These are phyloP conservation scores for Cryptomeria japonica DNA, from an alignment of 75 land plant species.

Conservation along the genomic window DNA sequence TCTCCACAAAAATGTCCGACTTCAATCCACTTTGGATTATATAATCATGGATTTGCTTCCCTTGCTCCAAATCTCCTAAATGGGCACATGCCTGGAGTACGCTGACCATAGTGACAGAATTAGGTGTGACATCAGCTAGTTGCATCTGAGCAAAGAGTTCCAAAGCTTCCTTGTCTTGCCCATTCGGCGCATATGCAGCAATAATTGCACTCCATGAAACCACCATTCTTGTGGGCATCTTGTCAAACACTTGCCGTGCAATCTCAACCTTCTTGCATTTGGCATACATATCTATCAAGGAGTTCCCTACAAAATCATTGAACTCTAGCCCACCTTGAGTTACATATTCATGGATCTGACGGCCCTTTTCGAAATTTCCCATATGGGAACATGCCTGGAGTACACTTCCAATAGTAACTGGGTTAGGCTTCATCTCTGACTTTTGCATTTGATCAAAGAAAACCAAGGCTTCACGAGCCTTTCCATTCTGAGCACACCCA, in stretches of 20 bases:
- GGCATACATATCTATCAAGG: constrained; percentile 23
- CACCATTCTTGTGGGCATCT: neutral
- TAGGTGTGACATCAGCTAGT: constrained; percentile 20
- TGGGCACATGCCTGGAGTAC: constrained; percentile 49
- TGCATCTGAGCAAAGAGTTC: constrained; percentile 49
- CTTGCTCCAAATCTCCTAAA: constrained; percentile 17
- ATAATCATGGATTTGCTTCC: constrained; percentile 24
- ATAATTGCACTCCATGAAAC: constrained; percentile 50
- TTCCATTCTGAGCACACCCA: constrained; percentile 25
- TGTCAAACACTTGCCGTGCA: neutral
- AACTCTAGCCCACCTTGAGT: constrained; percentile 1
- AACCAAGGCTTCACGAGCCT: constrained; percentile 18
- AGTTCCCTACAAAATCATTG: constrained; percentile 4
- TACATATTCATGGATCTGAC: constrained; percentile 1
- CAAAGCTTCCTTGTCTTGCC: constrained; percentile 17
- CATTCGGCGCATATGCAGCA: constrained; percentile 16
- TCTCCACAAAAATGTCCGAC: constrained; percentile 18
- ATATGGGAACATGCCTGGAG: constrained; percentile 20
- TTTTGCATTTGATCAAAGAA: constrained; percentile 17
- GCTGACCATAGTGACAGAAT: constrained; percentile 32
- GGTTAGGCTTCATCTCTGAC: constrained; percentile 10
- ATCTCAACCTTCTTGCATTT: constrained; percentile 10
- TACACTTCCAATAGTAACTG: constrained; percentile 20
- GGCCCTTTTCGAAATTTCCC: constrained; percentile 19
- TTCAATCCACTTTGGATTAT: constrained; percentile 22